Percentiles rank a stretch among this genome's conserved stretches.
These are phyloP conservation scores for Phialocephala sp. DNA, from an alignment of 2,329 filamentous ascomycete species.

Conservation along the genomic window DNA sequence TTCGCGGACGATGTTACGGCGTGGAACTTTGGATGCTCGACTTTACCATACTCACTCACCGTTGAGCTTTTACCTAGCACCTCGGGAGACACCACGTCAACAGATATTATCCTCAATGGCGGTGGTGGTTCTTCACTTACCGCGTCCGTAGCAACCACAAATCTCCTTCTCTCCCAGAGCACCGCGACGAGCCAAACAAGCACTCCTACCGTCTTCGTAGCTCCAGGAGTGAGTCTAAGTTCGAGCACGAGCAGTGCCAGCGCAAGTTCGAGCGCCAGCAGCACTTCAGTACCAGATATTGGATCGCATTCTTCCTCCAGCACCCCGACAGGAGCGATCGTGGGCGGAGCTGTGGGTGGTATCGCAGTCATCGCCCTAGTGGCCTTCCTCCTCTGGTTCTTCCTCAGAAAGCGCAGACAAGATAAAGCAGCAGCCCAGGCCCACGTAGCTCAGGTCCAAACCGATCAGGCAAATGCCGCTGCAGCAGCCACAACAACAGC, in stretches of 20 bases:
- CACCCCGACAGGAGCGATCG: constrained; percentile 30
- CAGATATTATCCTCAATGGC: constrained; percentile 10
- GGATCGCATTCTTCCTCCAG: constrained; percentile 18
- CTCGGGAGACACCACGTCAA: background rate
- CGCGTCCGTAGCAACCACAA: constrained; percentile 1
- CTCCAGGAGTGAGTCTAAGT: constrained; percentile 3
- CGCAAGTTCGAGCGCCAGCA: background rate
- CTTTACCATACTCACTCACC: constrained; percentile 25
- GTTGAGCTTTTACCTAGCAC: constrained; percentile 24
- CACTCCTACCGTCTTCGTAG: constrained; percentile 1
- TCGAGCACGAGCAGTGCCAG: background rate
- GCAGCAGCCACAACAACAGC: constrained; percentile 20
- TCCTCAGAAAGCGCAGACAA: constrained; percentile 26
- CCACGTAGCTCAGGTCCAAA: constrained; percentile 10
- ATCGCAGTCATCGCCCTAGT: constrained; percentile 25
- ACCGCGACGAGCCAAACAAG: background rate
- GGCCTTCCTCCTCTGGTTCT: constrained; percentile 28
- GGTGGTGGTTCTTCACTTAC: background rate
- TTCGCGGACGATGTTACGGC: constrained; percentile 26
- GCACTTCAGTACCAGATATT: constrained; percentile 7
- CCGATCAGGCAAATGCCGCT: constrained; percentile 27
- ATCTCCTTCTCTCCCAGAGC: background rate
- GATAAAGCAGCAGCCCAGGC: constrained; percentile 15
- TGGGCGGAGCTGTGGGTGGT: constrained; percentile 34
- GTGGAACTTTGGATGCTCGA: constrained; percentile 34